Evolutionary conservation across 2,329 filamentous ascomycete species (phyloP).

Genomic region (Botrytis elliptica): DNA sequence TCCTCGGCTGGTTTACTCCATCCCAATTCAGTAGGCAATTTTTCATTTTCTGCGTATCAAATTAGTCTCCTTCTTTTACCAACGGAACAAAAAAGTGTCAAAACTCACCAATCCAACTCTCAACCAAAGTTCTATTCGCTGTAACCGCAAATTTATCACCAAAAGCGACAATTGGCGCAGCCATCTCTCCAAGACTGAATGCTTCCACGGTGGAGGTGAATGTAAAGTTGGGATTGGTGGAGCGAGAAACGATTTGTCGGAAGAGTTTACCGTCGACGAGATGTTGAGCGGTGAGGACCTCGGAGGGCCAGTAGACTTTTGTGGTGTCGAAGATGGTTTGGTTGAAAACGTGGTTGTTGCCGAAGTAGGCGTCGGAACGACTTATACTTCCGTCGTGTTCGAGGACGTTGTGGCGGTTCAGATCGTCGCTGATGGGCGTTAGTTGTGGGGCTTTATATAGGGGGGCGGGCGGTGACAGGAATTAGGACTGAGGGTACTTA

Average conservation of each 20-base stretch:
- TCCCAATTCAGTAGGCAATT: not conserved
- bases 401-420: constrained; percentile 5
- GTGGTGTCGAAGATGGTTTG: constrained; percentile 43
- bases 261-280: not conserved
- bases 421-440: not conserved
- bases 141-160: not conserved
- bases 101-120: constrained; percentile 6
- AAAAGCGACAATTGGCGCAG: not conserved
- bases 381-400: constrained; percentile 33
- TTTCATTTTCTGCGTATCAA: constrained; percentile 1
- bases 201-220: not conserved
- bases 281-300: not conserved
- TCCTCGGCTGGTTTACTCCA: not conserved
- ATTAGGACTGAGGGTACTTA: not conserved
- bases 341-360: constrained; percentile 54
- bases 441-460: constrained; percentile 30
- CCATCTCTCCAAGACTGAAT: constrained; percentile 13
- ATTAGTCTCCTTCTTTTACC: not conserved
- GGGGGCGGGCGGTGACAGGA: not conserved
- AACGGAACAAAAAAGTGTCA: not conserved
- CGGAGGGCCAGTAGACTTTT: not conserved
- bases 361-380: constrained; percentile 50
- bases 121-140: not conserved
- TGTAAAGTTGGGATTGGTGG: not conserved
- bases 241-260: not conserved